Conservation (phyloP, 768 basidiomycete species). For the Solioccasus polychromus region DNA sequence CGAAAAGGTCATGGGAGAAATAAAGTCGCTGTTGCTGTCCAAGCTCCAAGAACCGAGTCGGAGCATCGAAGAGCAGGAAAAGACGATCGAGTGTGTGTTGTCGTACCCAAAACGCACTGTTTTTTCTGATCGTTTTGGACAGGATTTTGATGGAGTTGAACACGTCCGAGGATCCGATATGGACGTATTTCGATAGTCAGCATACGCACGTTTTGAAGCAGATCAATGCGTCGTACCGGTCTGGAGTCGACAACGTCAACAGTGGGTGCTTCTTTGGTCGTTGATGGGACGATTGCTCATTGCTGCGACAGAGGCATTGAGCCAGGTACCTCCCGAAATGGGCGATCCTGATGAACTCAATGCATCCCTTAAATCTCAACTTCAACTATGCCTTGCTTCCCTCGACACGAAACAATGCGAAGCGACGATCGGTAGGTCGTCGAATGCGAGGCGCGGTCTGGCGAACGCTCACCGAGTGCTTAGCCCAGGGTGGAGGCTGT, state of each 20-base stretch:
- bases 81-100: slow-evolving; percentile 82
- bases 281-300: slow-evolving; percentile 5
- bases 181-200: slow-evolving; percentile 94
- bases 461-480: background rate
- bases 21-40: slow-evolving; percentile 73
- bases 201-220: slow-evolving; percentile 81
- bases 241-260: slow-evolving; percentile 48
- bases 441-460: background rate
- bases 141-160: slow-evolving; percentile 90
- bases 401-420: slow-evolving; percentile 68
- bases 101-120: background rate
- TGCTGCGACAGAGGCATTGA: slow-evolving; percentile 42
- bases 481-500: slow-evolving; percentile 69
- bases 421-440: slow-evolving; percentile 51
- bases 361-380: slow-evolving; percentile 48
- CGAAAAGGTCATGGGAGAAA: slow-evolving; percentile 91
- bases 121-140: slow-evolving; percentile 9
- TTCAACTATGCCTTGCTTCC: slow-evolving; percentile 58
- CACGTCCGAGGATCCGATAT: slow-evolving; percentile 84
- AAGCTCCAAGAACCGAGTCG: slow-evolving; percentile 79
- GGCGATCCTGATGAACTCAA: slow-evolving; percentile 39
- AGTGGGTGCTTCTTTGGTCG: slow-evolving; percentile 32
- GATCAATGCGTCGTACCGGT: slow-evolving; percentile 62
- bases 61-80: slow-evolving; percentile 91
- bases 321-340: slow-evolving; percentile 37